Base-by-base conservation (phyloP, 345 rosid species). In the Moricandia moricandioides region DNA sequence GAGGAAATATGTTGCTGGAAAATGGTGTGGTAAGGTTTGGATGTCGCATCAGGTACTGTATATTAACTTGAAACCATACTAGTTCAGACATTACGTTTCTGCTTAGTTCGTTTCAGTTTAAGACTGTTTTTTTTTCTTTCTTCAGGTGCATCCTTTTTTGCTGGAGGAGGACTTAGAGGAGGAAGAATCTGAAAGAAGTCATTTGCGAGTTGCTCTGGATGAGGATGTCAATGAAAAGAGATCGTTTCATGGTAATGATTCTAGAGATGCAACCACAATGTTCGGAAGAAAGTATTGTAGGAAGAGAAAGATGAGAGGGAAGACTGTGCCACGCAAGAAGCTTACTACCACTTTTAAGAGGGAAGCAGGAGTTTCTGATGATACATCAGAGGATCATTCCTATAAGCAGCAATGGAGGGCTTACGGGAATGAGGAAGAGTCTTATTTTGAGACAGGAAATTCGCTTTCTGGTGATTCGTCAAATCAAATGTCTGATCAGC, bases 1-100 rank as follows among this genome's bases (percentile, higher is more conserved):
- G 82, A 93, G 77, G 81, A 93, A 91, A 64, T 87, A 84, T 35
- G 98, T 92, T 79, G 99, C 78, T 1, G 99, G 97, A 39, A 95
- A 86, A 86, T 95, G 99, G 99, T 95, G 99, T 76, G 99, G 99
- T 61, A 92, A 83, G 80, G 93, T 92, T 78, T 95, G 99, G 97
- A 95, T 89, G 97, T 95, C 99, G 64, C 90, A 87, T 85, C 97
- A 89, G 87, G 95, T 94, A 78, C 61, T 56, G 60, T 27, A 26
- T 8, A 9, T 14, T 43, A 43, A 40, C 7, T 12, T 11, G 67
- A 47, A 37, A 45, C 31, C 43, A 14, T 67, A 67, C 51, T 75
- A 16, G 54, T 10, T 62, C 5, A 34, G 39, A 70, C 52, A 54
- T 52, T 27, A 61, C 26, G 68, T 76, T 69, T 37, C 37, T 62